phyloP scores from a whole-genome alignment of 2,329 filamentous ascomycete genomes.

The Clonostachys rhizophaga region DNA sequence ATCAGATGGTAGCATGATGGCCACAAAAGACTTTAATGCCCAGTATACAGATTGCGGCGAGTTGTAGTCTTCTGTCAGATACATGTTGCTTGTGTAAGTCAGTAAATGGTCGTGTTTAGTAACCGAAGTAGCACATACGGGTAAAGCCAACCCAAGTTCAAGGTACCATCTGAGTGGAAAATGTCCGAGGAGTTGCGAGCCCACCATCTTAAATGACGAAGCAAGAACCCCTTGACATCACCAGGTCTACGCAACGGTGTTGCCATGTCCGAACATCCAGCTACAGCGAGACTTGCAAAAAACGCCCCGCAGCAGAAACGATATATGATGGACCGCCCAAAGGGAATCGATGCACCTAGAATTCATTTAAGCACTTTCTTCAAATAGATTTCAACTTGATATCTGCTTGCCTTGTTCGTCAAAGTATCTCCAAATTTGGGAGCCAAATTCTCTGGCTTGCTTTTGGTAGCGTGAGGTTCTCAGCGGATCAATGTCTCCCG shows the following conservation, averaged over 20 bases:
- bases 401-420: slow-evolving; percentile 27
- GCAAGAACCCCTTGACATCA: slow-evolving; percentile 39
- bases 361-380: neutral
- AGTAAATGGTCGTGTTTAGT: neutral
- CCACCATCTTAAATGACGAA: slow-evolving; percentile 48
- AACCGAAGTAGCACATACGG: slow-evolving; percentile 2
- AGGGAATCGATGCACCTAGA: slow-evolving; percentile 43
- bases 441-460: slow-evolving; percentile 29
- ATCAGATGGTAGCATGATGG: slow-evolving; percentile 22
- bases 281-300: slow-evolving; percentile 37
- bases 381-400: slow-evolving; percentile 1
- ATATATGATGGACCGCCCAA: slow-evolving; percentile 45
- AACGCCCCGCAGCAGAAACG: slow-evolving; percentile 44
- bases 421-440: slow-evolving; percentile 41
- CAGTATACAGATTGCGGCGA: slow-evolving; percentile 52
- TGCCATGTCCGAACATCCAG: slow-evolving; percentile 27
- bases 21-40: slow-evolving; percentile 44
- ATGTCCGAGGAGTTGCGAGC: slow-evolving; percentile 27
- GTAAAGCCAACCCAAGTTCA: slow-evolving; percentile 37
- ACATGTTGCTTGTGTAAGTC: slow-evolving; percentile 29
- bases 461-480: slow-evolving; percentile 27
- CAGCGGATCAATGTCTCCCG: slow-evolving; percentile 28
- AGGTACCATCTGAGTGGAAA: slow-evolving; percentile 40
- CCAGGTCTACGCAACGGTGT: slow-evolving; percentile 28
- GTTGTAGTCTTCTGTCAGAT: slow-evolving; percentile 51